Base-by-base conservation (phyloP, 805 yeast genomes). In the Saccharomyces paradoxus region DNA sequence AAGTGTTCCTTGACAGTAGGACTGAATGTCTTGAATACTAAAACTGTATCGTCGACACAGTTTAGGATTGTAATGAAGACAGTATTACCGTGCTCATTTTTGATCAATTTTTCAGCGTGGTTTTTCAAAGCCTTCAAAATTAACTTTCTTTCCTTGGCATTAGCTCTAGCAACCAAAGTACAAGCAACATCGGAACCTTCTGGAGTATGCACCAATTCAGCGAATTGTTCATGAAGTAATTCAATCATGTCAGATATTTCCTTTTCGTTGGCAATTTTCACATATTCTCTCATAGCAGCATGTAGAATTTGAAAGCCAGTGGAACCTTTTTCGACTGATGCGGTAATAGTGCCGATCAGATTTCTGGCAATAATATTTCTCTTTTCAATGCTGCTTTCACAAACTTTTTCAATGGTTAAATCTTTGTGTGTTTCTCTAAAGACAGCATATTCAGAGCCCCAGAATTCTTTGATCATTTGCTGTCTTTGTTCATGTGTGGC, bases 251-350 rank as follows among this genome's bases (percentile, higher is more conserved):
- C 96, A 61, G 86, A 78, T 55, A 84, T 80, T 69, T 89, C 92
- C 46, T 79, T 77, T 27, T 63, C 70, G 57, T 82, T 82, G 58
- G 89, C 82, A 56, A 89, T 84, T 58, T 83, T 80, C 50, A 83
- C 80, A 65, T 87, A 89, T 70, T 92, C 97, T 67, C 79, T 84
- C 96, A 92, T 89, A 51, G 96, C 97, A 41, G 97, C 96, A 71
- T 92, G 98, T 68, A 92, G 80, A 60, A 92, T 86, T 70, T 90
- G 96, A 79, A 92, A 92, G 44, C 98, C 98, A 27, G 96, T 86
- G 2, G 97, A 89, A 5, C 98, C 98, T 72, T 92, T 92, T 69
- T 86, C 92, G 50, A 92, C 94, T 5, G 97, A 86, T 2, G 96
- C 91, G 37, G 86, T 83, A 58, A 92, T 89, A 9, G 96, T 89